A percentile compares a stretch with the other conserved stretches of the same genome.
These are phyloP conservation scores for Plectosphaerella plurivora DNA, from an alignment of 2,329 filamentous ascomycete genomes.

Conservation along the genomic window DNA sequence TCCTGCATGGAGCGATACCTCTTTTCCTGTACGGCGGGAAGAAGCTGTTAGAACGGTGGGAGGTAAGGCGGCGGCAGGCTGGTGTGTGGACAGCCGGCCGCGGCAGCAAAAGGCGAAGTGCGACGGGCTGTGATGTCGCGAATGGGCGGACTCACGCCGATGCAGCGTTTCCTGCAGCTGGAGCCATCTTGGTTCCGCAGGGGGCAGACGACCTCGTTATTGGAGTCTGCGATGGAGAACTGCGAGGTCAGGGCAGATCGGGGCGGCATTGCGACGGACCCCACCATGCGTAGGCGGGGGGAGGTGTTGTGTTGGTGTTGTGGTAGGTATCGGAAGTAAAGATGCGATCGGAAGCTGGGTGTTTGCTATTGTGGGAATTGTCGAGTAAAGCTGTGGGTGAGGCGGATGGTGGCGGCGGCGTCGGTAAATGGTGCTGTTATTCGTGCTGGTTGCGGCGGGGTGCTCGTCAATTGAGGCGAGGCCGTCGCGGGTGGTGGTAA, in stretches of 20 bases:
- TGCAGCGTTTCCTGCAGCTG: conserved; percentile 93
- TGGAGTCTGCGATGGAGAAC: conserved; percentile 86
- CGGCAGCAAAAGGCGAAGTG: neutral
- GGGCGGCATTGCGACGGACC: conserved; percentile 70
- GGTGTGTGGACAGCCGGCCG: too few species aligned
- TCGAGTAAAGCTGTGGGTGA: neutral
- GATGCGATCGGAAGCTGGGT: too few species aligned
- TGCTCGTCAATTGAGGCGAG: conserved; percentile 24
- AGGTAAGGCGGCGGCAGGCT: too few species aligned
- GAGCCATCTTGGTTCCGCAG: conserved; percentile 94
- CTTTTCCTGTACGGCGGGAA: conserved; percentile 64
- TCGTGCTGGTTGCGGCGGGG: conserved; percentile 6
- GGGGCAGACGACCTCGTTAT: conserved; percentile 95
- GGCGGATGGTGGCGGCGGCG: conserved; percentile 8
- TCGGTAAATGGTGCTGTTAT: conserved; percentile 17
- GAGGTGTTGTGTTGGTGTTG: conserved; percentile 1
- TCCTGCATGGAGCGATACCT: conserved; percentile 98
- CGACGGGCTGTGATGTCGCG: too few species aligned
- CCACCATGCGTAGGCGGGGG: conserved; percentile 43
- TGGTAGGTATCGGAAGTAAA: conserved; percentile 18
- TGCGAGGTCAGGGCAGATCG: conserved; percentile 82
- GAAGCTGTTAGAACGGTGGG: conserved; percentile 18
- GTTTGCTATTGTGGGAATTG: conserved; percentile 22
- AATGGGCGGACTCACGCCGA: conserved; percentile 71
- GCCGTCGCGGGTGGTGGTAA: neutral